Base-by-base conservation (phyloP, 2,329 filamentous ascomycete species). In the Penicillium sp. region DNA sequence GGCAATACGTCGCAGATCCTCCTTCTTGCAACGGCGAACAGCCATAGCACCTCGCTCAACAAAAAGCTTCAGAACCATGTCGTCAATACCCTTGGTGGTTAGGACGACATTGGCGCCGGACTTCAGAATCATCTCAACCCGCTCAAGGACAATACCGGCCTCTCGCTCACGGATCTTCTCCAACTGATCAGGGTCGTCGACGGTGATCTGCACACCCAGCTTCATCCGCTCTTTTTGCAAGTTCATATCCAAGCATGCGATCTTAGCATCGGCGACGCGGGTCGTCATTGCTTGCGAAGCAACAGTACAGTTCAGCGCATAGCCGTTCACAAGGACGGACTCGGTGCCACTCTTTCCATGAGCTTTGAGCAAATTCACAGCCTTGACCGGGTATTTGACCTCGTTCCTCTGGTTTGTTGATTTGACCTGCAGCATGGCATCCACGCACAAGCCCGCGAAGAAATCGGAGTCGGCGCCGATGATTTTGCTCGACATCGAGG, bases 201-300 rank as follows among this genome's bases (percentile, higher is more conserved):
- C 85, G 9, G 92, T 96, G 58, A 98, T 95, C 68, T 98, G 90
- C 44, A 98, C 92, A 52, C 92, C 92, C 42, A 98, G 74, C 77
- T 98, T 96, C 92, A 98, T 96, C 54, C 90, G 79, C 74, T 96
- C 90, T 74, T 98, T 98, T 62, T 96, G 90, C 57, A 98, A 67
- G 69, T 98, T 98, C 79, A 98, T 96, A 64, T 98, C 92, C 45
- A 98, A 70, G 56, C 90, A 83, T 33, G 92, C 92, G 66, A 98
- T 98, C 74, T 94, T 96, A 51, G 92, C 92, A 66, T 96, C 89
- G 35, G 78, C 79, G 62, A 98, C 79, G 55, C 85, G 79, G 18
- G 92, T 98, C 56, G 80, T 87, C 92, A 98, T 98, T 30, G 92
- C 92, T 68, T 98, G 92, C 39, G 89, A 95, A 37, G 92, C 92